These are phyloP conservation scores for Aspergillus carlsbadensis DNA, from an alignment of 495 filamentous ascomycete genomes.

Conservation along the genomic window DNA sequence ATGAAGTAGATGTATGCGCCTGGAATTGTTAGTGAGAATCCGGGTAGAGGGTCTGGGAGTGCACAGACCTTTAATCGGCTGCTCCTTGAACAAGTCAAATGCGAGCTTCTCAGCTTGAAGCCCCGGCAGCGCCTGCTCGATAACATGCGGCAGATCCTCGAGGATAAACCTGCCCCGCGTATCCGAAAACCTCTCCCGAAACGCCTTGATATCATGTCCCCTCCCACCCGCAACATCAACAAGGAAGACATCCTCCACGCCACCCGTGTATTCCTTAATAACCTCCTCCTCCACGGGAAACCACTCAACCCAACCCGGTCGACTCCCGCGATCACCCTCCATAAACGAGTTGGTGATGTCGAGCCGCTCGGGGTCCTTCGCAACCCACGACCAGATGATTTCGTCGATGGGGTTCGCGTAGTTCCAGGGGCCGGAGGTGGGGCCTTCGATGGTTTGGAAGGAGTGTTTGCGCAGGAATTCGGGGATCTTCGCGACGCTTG, in stretches of 20 bases:
- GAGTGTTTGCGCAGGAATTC: constrained; percentile 17
- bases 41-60: not conserved
- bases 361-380: constrained; percentile 4
- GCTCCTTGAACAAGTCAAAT: constrained; percentile 33
- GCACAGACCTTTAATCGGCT: constrained; percentile 30
- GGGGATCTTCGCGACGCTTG: constrained; percentile 17
- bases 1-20: constrained; percentile 45
- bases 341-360: constrained; percentile 26
- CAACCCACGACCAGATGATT: constrained; percentile 26
- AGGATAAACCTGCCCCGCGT: constrained; percentile 34
- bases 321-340: constrained; percentile 21
- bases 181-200: constrained; percentile 26
- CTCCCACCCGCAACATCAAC: constrained; percentile 51
- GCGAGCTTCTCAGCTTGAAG: constrained; percentile 37
- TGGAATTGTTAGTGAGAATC: constrained; percentile 3
- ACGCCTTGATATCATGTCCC: constrained; percentile 45
- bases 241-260: constrained; percentile 31
- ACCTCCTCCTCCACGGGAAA: constrained; percentile 28
- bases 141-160: constrained; percentile 44
- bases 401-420: constrained; percentile 13
- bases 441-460: constrained; percentile 14
- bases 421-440: constrained; percentile 13
- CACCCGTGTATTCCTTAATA: constrained; percentile 14
- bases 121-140: constrained; percentile 21
- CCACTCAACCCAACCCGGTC: constrained; percentile 29